phyloP scores from a whole-genome alignment of 768 basidiomycete genomes.

The Clavulina sp. region DNA sequence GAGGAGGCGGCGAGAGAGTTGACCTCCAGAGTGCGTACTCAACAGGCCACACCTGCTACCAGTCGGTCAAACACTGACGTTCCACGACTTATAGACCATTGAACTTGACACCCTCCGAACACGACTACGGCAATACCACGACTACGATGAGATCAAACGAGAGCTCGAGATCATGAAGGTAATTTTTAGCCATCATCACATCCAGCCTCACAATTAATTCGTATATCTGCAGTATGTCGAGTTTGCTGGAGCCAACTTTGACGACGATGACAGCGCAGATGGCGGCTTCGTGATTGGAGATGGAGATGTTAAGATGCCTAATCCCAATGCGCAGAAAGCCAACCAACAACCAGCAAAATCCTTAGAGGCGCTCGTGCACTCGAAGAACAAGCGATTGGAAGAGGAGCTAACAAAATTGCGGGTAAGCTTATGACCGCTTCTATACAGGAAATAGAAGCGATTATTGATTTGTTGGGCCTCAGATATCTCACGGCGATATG shows the following conservation, averaged over 20 bases:
- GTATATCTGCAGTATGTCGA: constrained; percentile 61
- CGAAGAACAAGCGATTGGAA: constrained; percentile 81
- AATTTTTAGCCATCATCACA: not conserved
- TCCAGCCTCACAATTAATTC: not conserved
- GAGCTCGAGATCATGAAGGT: constrained; percentile 99
- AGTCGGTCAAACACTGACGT: not conserved
- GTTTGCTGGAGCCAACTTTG: constrained; percentile 76
- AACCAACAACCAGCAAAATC: constrained; percentile 60
- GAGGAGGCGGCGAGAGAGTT: constrained; percentile 48
- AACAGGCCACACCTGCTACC: not conserved
- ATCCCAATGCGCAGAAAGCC: constrained; percentile 77
- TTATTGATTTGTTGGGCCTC: constrained; percentile 1
- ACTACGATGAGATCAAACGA: constrained; percentile 96
- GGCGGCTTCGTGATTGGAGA: constrained; percentile 21
- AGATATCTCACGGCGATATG: constrained; percentile 76
- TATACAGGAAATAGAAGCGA: not conserved
- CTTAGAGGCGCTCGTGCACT: constrained; percentile 76
- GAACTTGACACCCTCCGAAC: constrained; percentile 55
- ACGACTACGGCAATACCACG: constrained; percentile 52
- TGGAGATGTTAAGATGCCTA: constrained; percentile 42
- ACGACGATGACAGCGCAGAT: constrained; percentile 34
- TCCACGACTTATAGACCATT: constrained; percentile 21
- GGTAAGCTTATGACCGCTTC: constrained; percentile 26
- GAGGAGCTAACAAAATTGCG: constrained; percentile 88
- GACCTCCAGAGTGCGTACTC: constrained; percentile 29